Evolutionary conservation across 129 eudicot genomes (phyloP), one percentile per base, ranked within the genome.

Genomic region (Tagetes erecta): DNA sequence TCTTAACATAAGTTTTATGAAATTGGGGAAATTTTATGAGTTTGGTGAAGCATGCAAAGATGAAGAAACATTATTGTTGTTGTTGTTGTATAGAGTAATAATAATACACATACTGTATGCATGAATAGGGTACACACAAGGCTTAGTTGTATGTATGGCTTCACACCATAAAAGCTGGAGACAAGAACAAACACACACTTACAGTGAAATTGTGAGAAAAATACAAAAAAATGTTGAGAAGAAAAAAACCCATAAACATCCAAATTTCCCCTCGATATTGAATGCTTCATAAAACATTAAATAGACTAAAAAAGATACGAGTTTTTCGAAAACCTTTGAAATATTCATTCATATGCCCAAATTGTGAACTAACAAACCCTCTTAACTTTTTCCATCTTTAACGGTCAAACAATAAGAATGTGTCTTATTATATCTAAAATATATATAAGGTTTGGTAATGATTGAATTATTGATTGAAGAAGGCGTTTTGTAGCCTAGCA

Each of bases 121-220:
- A 79, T 79, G 71, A 65, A 72, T 79, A 72, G 72, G 64, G 77
- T 82, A 79, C 81, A 84, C 80, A 81, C 80, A 58, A 59, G 72
- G 50, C 38, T 65, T 52, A 74, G 80, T 80, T 83, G 83, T 78
- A 88, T 83, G 83, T 78, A 88, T 77, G 77, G 87, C 83, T 79
- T 89, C 89, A 83, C 85, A 90, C 92, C 92, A 86, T 89, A 84
- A 86, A 82, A 89, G 89, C 86, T 86, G 83, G 87, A 84, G 82
- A 84, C 82, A 73, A 81, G 56, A 57, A 81, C 70, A 70, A 60
- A 41, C 85, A 64, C 64, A 73, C 63, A 83, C 79, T 60, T 7
- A 46, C 45, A 73, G 79, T 74, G 70, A 62, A 68, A 74, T 70
- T 46, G 81, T 73, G 80, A 51, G 68, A 68, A 73, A 82, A 51